These are phyloP conservation scores for Antitrichia curtipendula DNA, from an alignment of 225 moss, liverwort and hornwort genomes.

Conservation along the genomic window DNA sequence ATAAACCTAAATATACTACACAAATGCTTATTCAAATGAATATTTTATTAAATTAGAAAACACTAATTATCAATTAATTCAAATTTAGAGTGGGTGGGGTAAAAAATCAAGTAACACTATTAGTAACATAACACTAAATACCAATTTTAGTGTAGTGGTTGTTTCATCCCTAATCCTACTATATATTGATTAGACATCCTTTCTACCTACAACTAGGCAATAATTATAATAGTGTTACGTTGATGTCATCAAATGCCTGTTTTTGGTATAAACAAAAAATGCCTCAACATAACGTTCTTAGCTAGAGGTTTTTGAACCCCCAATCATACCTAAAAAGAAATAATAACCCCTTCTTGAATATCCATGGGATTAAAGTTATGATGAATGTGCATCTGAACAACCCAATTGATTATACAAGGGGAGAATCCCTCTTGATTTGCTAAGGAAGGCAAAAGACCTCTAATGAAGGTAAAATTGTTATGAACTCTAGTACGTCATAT, in stretches of 20 bases:
- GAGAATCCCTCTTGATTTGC: fast-evolving
- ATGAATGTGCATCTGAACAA: fast-evolving
- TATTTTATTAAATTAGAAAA: too few relatives aligned
- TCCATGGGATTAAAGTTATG: fast-evolving
- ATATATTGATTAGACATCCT: not conserved
- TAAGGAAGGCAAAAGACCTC: not conserved
- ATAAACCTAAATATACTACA: too few relatives aligned
- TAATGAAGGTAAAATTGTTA: not conserved
- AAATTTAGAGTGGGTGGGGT: too few relatives aligned
- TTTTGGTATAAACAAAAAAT: not conserved
- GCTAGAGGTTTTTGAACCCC: not conserved
- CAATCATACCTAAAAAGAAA: fast-evolving
- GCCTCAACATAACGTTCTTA: fast-evolving
- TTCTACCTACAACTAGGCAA: not conserved
- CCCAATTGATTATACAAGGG: not conserved
- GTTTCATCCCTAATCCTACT: not conserved
- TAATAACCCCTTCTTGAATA: fast-evolving
- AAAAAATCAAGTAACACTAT: too few relatives aligned
- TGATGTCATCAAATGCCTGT: fast-evolving
- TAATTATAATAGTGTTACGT: not conserved
- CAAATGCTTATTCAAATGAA: too few relatives aligned
- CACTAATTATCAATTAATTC: too few relatives aligned
- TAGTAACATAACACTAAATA: too few relatives aligned
- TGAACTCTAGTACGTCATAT: not conserved
- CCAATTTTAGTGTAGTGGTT: too few relatives aligned